Evolutionary conservation across 148 eudicot species (phyloP).

Genomic region (Camellia japonica): DNA sequence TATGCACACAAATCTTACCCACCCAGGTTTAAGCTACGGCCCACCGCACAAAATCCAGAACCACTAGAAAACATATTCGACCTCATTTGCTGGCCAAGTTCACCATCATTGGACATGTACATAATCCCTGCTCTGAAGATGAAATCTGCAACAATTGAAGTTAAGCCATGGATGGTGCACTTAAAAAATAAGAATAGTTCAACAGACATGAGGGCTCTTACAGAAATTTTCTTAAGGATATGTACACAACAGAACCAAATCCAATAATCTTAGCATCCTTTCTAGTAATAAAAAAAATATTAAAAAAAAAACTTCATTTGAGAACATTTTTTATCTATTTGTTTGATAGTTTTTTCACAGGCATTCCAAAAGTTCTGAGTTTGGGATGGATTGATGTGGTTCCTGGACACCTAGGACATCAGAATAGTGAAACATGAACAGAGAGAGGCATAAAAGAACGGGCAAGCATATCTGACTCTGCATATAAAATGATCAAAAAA

Average conservation of each 20-base stretch:
- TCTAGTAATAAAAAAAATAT: not conserved
- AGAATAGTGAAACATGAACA: not conserved
- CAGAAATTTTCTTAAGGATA: not conserved
- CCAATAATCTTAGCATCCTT: not conserved
- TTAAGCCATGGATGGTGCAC: too few relatives aligned
- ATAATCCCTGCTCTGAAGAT: constrained; percentile 82
- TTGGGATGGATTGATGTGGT: not conserved
- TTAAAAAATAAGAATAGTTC: too few relatives aligned
- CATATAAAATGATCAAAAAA: too few relatives aligned
- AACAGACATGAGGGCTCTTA: not conserved
- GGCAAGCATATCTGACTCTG: too few relatives aligned
- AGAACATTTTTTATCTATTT: too few relatives aligned
- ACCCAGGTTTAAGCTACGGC: constrained; percentile 89
- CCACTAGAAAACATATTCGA: constrained; percentile 40
- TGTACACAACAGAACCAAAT: not conserved
- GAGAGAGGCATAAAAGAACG: not conserved
- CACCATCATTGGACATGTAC: constrained; percentile 56
- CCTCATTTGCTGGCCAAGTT: constrained; percentile 33
- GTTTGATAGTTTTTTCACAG: too few relatives aligned
- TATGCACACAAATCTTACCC: not conserved
- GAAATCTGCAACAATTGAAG: too few relatives aligned
- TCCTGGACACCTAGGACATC: not conserved
- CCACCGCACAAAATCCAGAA: constrained; percentile 56
- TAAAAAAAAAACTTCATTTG: too few relatives aligned
- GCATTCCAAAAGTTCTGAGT: too few relatives aligned